These are phyloP conservation scores for Uronychia setigera DNA, from an alignment of 73 alveolate genomes.

Conservation along the genomic window DNA sequence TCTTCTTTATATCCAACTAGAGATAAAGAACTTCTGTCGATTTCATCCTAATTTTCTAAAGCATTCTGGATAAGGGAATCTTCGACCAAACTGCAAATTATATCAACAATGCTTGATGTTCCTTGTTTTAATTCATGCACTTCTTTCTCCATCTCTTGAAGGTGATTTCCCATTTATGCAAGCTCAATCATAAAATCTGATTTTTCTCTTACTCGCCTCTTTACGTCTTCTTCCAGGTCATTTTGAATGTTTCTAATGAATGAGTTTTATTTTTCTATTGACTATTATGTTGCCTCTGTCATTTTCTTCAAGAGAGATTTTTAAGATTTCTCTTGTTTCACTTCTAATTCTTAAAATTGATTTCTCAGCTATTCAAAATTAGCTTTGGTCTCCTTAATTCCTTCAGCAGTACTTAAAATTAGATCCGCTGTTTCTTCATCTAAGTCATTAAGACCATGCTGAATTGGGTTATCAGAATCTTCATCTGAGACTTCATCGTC, in stretches of 20 bases:
- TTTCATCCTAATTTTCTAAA: slow-evolving; percentile 45
- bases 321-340: not conserved
- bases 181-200: slow-evolving; percentile 17
- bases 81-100: slow-evolving; percentile 18
- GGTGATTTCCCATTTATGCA: not conserved
- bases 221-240: slow-evolving; percentile 58
- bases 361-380: not conserved
- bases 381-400: slow-evolving; percentile 1
- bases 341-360: not conserved
- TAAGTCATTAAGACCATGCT: slow-evolving; percentile 20
- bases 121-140: not conserved
- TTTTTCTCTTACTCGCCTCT: slow-evolving; percentile 52
- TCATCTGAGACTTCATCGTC: too few species aligned
- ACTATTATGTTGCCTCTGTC: not conserved
- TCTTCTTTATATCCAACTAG: slow-evolving; percentile 42
- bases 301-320: not conserved
- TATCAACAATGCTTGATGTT: slow-evolving; percentile 16
- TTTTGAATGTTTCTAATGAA: slow-evolving; percentile 30
- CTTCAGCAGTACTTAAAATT: slow-evolving; percentile 10
- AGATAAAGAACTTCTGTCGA: slow-evolving; percentile 41
- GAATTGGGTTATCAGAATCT: not conserved
- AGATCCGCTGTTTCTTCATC: slow-evolving; percentile 42
- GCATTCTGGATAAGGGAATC: not conserved
- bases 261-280: not conserved
- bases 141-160: slow-evolving; percentile 6